A percentile compares a stretch with the other conserved stretches of the same genome.
Evolutionary conservation across 768 basidiomycete species (phyloP).

Genomic region (Rhodosporidiobolus sp.): DNA sequence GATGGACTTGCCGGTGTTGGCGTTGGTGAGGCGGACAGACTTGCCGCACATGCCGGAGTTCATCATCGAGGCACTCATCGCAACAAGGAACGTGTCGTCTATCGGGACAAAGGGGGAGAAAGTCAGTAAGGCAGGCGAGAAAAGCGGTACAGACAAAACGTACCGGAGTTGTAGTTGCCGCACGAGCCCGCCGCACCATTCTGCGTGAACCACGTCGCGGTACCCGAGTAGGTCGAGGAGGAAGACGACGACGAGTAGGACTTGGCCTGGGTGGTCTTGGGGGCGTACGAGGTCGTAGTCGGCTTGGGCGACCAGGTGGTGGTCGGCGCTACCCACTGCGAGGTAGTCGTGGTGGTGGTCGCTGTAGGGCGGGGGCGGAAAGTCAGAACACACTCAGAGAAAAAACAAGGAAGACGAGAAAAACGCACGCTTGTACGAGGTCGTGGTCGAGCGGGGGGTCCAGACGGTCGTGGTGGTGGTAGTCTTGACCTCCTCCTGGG

Average conservation of each 20-base stretch:
- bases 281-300: not conserved
- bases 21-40: constrained; percentile 31
- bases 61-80: constrained; percentile 14
- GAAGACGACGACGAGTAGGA: not conserved
- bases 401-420: not conserved
- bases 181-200: constrained; percentile 21
- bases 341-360: constrained; percentile 5
- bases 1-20: constrained; percentile 32
- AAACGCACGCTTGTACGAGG: not conserved
- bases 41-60: constrained; percentile 34
- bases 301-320: constrained; percentile 8
- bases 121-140: not conserved
- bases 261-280: too few relatives aligned
- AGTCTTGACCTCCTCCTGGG: not conserved
- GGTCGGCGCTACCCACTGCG: constrained; percentile 3
- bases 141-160: not conserved
- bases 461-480: constrained; percentile 9
- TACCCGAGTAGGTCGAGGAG: constrained; percentile 3
- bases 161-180: constrained; percentile 9
- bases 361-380: not conserved
- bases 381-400: not conserved
- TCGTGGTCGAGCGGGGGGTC: constrained; percentile 9
- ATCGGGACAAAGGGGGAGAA: not conserved
- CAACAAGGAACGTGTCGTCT: constrained; percentile 13
- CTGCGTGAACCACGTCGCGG: constrained; percentile 23